phyloP scores from a whole-genome alignment of 495 filamentous ascomycete genomes.

The Aspergillus egyptiacus region DNA sequence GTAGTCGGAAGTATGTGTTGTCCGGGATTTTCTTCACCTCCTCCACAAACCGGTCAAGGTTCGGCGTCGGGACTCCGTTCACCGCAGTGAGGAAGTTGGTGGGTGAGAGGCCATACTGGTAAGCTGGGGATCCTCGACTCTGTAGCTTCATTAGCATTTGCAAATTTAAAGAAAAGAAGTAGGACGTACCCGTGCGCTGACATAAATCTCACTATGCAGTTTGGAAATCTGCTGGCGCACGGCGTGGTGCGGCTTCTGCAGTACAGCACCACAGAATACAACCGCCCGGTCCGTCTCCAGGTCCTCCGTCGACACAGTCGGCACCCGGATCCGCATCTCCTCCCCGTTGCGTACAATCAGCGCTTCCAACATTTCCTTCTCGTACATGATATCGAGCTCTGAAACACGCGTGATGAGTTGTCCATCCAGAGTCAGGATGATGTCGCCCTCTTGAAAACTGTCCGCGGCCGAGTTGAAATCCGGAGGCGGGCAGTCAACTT shows the following conservation, averaged over 20 bases:
- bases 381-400: constrained; percentile 95
- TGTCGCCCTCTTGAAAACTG: constrained; percentile 77
- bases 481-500: constrained; percentile 68
- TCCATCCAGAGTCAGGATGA: constrained; percentile 85
- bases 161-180: background rate
- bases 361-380: constrained; percentile 74
- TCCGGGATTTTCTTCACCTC: constrained; percentile 83
- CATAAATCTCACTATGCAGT: constrained; percentile 96
- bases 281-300: constrained; percentile 88
- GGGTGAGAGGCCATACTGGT: constrained; percentile 86
- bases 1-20: constrained; percentile 94
- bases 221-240: constrained; percentile 95
- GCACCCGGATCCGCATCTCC: constrained; percentile 70
- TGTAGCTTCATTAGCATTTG: constrained; percentile 18
- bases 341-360: constrained; percentile 79
- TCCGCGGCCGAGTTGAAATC: constrained; percentile 30
- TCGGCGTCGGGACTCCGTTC: constrained; percentile 76
- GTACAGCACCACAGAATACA: constrained; percentile 88
- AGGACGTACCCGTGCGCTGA: constrained; percentile 66
- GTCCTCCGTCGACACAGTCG: constrained; percentile 83
- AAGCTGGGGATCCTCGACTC: constrained; percentile 76
- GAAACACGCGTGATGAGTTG: constrained; percentile 88
- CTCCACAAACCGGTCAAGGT: constrained; percentile 70
- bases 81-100: constrained; percentile 98
- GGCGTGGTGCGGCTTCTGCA: constrained; percentile 92